phyloP scores from a whole-genome alignment of 106 monocot genomes.

The Allium cepa region DNA sequence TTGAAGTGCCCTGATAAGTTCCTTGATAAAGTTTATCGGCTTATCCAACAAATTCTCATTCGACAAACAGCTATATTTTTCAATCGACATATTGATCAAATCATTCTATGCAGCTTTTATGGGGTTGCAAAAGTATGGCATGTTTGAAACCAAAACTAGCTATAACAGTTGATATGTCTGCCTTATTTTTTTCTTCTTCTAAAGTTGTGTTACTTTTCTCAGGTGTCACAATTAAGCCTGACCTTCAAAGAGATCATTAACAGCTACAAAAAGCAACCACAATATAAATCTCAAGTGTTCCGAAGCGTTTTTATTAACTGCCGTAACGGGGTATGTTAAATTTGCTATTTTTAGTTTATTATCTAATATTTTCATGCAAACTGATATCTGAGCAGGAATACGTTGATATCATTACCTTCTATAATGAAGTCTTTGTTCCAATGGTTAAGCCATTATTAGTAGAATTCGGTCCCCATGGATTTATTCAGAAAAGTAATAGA shows the following conservation, averaged over 20 bases:
- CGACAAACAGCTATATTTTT: conserved; percentile 66
- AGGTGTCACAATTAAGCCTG: conserved; percentile 63
- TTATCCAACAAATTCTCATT: conserved; percentile 76
- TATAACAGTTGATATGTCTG: too few species aligned
- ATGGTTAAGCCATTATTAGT: conserved; percentile 68
- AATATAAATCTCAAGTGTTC: conserved; percentile 83
- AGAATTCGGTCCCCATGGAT: conserved; percentile 39
- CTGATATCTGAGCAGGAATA: conserved; percentile 64
- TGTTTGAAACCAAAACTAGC: too few species aligned
- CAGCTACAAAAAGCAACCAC: conserved; percentile 77
- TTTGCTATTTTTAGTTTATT: neutral
- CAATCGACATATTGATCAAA: conserved; percentile 91
- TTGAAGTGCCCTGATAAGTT: conserved; percentile 51
- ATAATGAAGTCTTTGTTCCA: conserved; percentile 90
- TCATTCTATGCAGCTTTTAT: conserved; percentile 91
- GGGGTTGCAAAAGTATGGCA: conserved; percentile 75
- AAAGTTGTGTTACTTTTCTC: conserved; percentile 9
- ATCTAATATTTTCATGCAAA: neutral
- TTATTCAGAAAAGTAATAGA: conserved; percentile 20
- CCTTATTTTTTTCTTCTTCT: too few species aligned
- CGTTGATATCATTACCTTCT: conserved; percentile 92
- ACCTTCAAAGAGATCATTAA: conserved; percentile 91
- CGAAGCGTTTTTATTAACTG: conserved; percentile 62
- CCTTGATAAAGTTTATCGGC: conserved; percentile 56
- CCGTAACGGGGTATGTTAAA: conserved; percentile 42